Percentiles rank a stretch among this genome's conserved stretches.
Evolutionary conservation across 345 rosid genomes (phyloP).

Genomic region (Kernera saxatilis): DNA sequence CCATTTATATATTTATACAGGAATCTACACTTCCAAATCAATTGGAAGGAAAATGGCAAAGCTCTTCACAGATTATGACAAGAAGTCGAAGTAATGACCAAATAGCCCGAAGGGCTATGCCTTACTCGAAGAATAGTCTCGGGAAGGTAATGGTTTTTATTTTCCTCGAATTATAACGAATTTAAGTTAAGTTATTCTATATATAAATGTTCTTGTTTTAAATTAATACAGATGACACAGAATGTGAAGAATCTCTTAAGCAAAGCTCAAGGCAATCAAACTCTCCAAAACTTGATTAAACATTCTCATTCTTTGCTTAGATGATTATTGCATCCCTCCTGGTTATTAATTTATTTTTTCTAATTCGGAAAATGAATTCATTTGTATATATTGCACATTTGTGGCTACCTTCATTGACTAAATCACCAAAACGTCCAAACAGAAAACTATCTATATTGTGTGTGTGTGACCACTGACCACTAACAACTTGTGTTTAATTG

Average conservation of each 20-base stretch:
- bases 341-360: not conserved
- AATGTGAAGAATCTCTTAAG: slow-evolving; percentile 50
- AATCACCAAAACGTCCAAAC: not conserved
- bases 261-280: slow-evolving; percentile 52
- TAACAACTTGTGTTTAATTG: too few species aligned
- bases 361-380: not conserved
- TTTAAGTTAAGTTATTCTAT: not conserved
- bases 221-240: slow-evolving; percentile 42
- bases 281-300: slow-evolving; percentile 47
- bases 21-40: slow-evolving; percentile 72
- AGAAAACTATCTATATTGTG: not conserved
- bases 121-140: slow-evolving; percentile 56
- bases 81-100: slow-evolving; percentile 58
- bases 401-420: not conserved
- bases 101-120: slow-evolving; percentile 46
- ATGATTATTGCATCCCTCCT: slow-evolving; percentile 18
- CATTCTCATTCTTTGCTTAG: slow-evolving; percentile 62
- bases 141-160: slow-evolving; percentile 38
- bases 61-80: slow-evolving; percentile 44
- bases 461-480: too few species aligned
- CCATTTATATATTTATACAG: slow-evolving; percentile 25
- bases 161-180: not conserved
- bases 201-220: not conserved
- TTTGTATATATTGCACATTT: slow-evolving; percentile 4
- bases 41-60: slow-evolving; percentile 46